Evolutionary conservation across 345 rosid species (phyloP).

Genomic region (Orychophragmus violaceus): DNA sequence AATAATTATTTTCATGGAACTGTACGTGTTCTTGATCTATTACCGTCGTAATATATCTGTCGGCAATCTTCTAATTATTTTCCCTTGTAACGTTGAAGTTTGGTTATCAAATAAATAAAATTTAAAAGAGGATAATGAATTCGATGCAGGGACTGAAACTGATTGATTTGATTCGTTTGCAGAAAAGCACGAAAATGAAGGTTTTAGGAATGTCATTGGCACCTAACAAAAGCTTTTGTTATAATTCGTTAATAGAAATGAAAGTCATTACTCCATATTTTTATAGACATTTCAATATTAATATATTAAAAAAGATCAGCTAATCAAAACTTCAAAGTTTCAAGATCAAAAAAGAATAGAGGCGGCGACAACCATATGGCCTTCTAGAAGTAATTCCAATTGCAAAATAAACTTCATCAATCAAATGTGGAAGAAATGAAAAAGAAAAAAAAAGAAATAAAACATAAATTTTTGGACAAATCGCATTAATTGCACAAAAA

Average conservation of each 20-base stretch:
- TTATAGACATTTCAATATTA: background rate
- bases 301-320: background rate
- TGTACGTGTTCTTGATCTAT: background rate
- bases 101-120: background rate
- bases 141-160: constrained; percentile 5
- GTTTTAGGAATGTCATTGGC: constrained; percentile 17
- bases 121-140: background rate
- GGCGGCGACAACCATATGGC: background rate
- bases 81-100: background rate
- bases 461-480: too few relatives aligned
- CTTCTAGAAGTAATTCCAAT: constrained; percentile 1
- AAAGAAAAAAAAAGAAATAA: too few relatives aligned
- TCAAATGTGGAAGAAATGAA: background rate
- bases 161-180: constrained; percentile 22
- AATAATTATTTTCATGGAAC: background rate
- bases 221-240: constrained; percentile 30
- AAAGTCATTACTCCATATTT: constrained; percentile 5
- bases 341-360: background rate
- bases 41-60: background rate
- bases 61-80: constrained; percentile 11
- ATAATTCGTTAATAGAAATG: constrained; percentile 1
- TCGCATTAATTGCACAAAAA: too few relatives aligned
- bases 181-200: constrained; percentile 26
- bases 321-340: background rate
- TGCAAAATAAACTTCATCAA: background rate